Evolutionary conservation across 176 grass and related monocot genomes (phyloP).

Genomic region (Miscanthus lutarioriparius): DNA sequence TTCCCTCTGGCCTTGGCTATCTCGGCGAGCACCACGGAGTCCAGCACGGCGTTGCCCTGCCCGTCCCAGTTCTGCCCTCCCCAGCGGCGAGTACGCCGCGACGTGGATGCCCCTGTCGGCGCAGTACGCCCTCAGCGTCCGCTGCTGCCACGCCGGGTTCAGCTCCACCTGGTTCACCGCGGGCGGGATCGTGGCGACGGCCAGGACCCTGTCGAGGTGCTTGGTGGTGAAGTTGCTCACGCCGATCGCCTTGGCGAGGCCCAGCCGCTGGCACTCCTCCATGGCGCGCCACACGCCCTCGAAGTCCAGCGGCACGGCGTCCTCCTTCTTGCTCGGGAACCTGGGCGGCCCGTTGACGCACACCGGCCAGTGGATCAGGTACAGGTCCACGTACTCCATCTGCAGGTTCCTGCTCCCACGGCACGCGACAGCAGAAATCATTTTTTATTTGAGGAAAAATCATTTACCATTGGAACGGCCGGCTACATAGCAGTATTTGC

Average conservation of each 20-base stretch:
- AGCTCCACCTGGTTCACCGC: constrained; percentile 78
- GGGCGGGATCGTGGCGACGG: constrained; percentile 37
- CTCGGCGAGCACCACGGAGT: constrained; percentile 46
- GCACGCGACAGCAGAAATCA: too few relatives aligned
- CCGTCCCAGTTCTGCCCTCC: constrained; percentile 46
- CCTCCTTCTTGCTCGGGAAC: constrained; percentile 28
- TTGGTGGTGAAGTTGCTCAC: constrained; percentile 81
- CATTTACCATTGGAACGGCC: not conserved
- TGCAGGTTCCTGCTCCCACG: constrained; percentile 40
- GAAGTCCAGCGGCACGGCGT: constrained; percentile 53
- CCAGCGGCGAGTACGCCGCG: constrained; percentile 54
- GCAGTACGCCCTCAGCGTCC: constrained; percentile 47
- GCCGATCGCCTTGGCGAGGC: constrained; percentile 59
- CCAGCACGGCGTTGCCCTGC: constrained; percentile 21
- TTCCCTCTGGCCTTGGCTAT: constrained; percentile 57
- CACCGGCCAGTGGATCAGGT: constrained; percentile 66
- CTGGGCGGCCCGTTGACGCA: not conserved
- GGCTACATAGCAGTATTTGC: too few relatives aligned
- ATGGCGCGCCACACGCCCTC: constrained; percentile 62
- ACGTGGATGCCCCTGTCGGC: constrained; percentile 52
- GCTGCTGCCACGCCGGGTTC: constrained; percentile 71
- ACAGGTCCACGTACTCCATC: constrained; percentile 76
- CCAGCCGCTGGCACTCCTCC: constrained; percentile 68
- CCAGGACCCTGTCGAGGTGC: constrained; percentile 42
- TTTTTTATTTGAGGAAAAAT: too few relatives aligned